Percentiles rank a stretch among this genome's conserved stretches.
These are phyloP conservation scores for Geotrichum restrictum DNA, from an alignment of 1,139 yeast genomes.

Conservation along the genomic window DNA sequence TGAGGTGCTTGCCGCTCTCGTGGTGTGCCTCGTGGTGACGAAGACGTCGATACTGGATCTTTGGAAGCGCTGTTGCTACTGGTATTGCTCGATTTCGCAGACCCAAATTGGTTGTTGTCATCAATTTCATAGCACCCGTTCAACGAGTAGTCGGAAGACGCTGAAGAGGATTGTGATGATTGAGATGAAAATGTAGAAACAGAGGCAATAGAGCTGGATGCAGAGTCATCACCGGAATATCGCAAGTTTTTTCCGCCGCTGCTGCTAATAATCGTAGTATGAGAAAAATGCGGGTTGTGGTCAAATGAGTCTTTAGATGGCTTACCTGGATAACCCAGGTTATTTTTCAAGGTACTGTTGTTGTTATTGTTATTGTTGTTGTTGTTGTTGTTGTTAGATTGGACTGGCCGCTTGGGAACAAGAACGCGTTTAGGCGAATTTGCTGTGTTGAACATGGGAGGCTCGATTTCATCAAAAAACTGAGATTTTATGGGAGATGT, in stretches of 20 bases:
- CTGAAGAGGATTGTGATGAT: conserved; percentile 4
- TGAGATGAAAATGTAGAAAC: conserved; percentile 2
- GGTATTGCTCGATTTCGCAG: background rate
- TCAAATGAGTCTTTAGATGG: background rate
- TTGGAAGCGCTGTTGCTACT: background rate
- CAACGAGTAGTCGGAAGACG: conserved; percentile 2
- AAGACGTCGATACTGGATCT: background rate
- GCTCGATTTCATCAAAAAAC: background rate
- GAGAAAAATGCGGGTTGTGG: background rate
- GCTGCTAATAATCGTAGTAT: background rate
- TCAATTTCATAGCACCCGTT: background rate
- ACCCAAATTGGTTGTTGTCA: background rate
- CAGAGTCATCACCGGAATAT: background rate
- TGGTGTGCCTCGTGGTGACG: conserved; percentile 2
- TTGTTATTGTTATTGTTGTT: background rate
- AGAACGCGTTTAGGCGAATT: background rate
- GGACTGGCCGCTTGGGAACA: background rate
- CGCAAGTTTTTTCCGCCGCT: background rate
- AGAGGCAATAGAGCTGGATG: conserved; percentile 5
- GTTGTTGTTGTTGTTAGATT: background rate
- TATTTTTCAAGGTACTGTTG: background rate
- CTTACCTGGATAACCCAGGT: background rate
- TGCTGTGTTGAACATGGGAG: background rate
- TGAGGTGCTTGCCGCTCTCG: conserved; percentile 12
- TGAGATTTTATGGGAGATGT: background rate